Conservation (phyloP, 176 grass and related monocot species). For the Oryza brachyantha region DNA sequence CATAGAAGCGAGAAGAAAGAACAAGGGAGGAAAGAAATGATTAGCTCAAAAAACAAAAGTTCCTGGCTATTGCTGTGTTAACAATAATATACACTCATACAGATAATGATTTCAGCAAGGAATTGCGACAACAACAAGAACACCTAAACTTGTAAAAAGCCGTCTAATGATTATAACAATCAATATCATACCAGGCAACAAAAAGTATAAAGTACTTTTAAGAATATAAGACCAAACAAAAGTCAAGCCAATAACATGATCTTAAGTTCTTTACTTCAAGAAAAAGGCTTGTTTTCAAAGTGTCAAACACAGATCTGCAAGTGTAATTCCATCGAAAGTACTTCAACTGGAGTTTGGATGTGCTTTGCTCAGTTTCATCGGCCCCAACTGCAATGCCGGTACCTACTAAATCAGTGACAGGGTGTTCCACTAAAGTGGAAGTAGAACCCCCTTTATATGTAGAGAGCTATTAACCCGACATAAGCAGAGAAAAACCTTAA, state of each 20-base stretch:
- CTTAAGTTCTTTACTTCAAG: neutral
- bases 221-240: neutral
- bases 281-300: neutral
- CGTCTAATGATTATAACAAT: neutral
- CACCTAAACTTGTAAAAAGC: neutral
- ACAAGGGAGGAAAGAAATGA: neutral
- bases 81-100: neutral
- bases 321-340: too few relatives aligned
- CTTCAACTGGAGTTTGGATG: too few relatives aligned
- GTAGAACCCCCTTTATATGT: neutral
- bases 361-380: neutral
- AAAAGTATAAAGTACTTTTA: neutral
- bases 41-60: neutral
- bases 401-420: neutral
- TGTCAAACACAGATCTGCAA: neutral
- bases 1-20: neutral
- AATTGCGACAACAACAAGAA: neutral
- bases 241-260: neutral
- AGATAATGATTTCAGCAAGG: neutral
- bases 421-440: neutral
- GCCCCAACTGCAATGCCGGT: neutral
- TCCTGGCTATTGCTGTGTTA: neutral
- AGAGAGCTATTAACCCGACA: neutral
- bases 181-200: neutral
- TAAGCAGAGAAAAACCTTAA: neutral